Base-by-base conservation (phyloP, 768 basidiomycete genomes). In the Lentinula raphanica region DNA sequence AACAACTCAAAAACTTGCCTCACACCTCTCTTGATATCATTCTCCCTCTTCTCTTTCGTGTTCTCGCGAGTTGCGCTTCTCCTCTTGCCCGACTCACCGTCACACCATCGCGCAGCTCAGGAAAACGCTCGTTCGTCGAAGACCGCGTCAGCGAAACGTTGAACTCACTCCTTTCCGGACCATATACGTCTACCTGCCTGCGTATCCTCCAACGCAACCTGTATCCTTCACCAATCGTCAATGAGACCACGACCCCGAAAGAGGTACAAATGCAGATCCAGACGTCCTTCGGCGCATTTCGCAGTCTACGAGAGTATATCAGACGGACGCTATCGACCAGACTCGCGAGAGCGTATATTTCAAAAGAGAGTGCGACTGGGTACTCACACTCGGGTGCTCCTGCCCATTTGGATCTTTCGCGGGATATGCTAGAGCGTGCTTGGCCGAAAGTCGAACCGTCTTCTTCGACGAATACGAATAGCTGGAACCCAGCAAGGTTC, bases 31-130 rank as follows among this genome's bases (percentile, higher is more conserved):
- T 58, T 48, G 49, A 58, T 42, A 61, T 71, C 35, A 83, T 91
- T 54, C 74, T 91, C n/a, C 86, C 87, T 0, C 74, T 87, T 32
- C 80, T 92, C n/a, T 88, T 90, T 65, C 84, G 87, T 17, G 80
- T 80, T 21, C 76, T 88, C 23, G 82, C 86, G 1, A 84, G 81
- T 63, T 87, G 81, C 65, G 75, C 83, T 3, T 79, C 83, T 2
- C 83, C 88, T 1, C 78, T 92, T 15, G 87, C 90, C 39, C 81
- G 86, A 7, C 71, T 92, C 9, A 82, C 86, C 5, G 74, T 90
- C 40, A 74, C 74, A 50, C 67, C 78, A 36, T 65, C 28, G 23
- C 39, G 45, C 28, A 27, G 21, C 17, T 21, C 25, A n/a, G 58
- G 68, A 58, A 72, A 69, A 59, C 69, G 69, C 40, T 62, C 70